A percentile compares a stretch with the other conserved stretches of the same genome.
Evolutionary conservation across 768 basidiomycete species (phyloP).

Genomic region (Rhodotorula paludigena): DNA sequence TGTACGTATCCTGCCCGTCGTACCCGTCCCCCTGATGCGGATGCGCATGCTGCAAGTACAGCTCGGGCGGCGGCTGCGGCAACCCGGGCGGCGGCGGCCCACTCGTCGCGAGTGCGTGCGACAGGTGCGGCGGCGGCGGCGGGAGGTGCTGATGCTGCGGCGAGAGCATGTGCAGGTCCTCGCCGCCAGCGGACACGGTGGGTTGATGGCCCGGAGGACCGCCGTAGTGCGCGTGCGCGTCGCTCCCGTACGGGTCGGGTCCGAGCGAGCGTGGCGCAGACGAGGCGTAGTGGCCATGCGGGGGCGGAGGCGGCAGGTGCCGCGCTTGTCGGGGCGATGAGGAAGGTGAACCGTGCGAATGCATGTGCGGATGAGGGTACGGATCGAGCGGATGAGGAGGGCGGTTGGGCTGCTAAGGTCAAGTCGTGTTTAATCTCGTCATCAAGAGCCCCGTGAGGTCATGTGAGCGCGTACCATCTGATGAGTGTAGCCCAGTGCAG

Average conservation of each 20-base stretch:
- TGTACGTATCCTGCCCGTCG: not conserved
- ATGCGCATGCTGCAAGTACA: constrained; percentile 14
- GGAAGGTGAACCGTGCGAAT: constrained; percentile 7
- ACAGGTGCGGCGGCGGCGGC: not conserved
- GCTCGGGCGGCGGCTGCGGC: constrained; percentile 19
- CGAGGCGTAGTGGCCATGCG: not conserved
- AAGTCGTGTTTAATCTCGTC: not conserved
- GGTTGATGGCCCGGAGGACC: too few species aligned
- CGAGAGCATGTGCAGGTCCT: constrained; percentile 6
- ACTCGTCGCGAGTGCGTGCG: not conserved
- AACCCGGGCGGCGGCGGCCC: not conserved
- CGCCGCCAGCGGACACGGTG: not conserved
- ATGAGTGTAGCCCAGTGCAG: constrained; percentile 26
- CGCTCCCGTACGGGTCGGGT: constrained; percentile 11
- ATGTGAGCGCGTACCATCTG: not conserved
- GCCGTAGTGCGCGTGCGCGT: constrained; percentile 1
- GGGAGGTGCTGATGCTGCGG: not conserved
- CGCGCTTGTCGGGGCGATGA: constrained; percentile 4
- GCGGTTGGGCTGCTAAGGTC: not conserved
- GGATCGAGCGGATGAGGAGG: constrained; percentile 28
- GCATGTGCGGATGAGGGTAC: constrained; percentile 13
- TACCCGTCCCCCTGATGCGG: not conserved
- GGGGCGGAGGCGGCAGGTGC: constrained; percentile 8
- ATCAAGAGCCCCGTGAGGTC: not conserved
- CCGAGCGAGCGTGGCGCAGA: constrained; percentile 6